Conservation (phyloP, 2,329 filamentous ascomycete genomes). For the Triangularia setosa region DNA sequence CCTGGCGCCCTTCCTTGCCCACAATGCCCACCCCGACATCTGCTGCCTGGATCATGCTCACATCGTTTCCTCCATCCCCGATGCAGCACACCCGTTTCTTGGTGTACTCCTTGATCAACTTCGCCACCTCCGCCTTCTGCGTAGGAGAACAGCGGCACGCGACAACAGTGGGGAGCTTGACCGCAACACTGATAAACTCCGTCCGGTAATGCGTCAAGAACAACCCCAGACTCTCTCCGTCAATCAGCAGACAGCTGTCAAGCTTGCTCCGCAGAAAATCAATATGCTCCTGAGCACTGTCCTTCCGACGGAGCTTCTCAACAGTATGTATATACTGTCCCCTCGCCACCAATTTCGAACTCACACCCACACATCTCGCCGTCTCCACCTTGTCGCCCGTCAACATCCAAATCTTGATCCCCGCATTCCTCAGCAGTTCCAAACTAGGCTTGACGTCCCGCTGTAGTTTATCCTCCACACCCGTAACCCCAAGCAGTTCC, state of each 20-base stretch:
- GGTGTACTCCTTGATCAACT: slow-evolving; percentile 83
- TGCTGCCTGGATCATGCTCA: slow-evolving; percentile 98
- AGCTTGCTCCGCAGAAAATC: slow-evolving; percentile 86
- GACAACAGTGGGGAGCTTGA: slow-evolving; percentile 84
- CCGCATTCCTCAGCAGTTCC: slow-evolving; percentile 91
- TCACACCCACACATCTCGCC: slow-evolving; percentile 91
- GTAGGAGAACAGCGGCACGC: slow-evolving; percentile 96
- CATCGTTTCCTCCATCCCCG: slow-evolving; percentile 96
- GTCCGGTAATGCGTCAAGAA: slow-evolving; percentile 78
- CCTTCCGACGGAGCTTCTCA: slow-evolving; percentile 76
- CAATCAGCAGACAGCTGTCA: slow-evolving; percentile 83
- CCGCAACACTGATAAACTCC: slow-evolving; percentile 84
- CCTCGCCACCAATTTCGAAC: slow-evolving; percentile 85
- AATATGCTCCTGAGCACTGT: slow-evolving; percentile 80
- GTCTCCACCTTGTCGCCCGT: slow-evolving; percentile 99
- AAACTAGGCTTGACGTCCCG: slow-evolving; percentile 92
- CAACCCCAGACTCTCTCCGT: slow-evolving; percentile 83
- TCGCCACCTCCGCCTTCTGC: slow-evolving; percentile 92
- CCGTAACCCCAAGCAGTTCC: slow-evolving; percentile 93
- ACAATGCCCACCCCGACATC: slow-evolving; percentile 98
- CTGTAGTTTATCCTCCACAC: slow-evolving; percentile 95
- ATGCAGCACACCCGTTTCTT: slow-evolving; percentile 97
- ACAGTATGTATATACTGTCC: slow-evolving; percentile 97
- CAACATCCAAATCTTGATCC: slow-evolving; percentile 99
- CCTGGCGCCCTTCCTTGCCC: slow-evolving; percentile 94